A percentile compares a stretch with the other conserved stretches of the same genome.
phyloP scores from a whole-genome alignment of 192 early-diverging fungal species.

The Phycomyces blakesleeanus region DNA sequence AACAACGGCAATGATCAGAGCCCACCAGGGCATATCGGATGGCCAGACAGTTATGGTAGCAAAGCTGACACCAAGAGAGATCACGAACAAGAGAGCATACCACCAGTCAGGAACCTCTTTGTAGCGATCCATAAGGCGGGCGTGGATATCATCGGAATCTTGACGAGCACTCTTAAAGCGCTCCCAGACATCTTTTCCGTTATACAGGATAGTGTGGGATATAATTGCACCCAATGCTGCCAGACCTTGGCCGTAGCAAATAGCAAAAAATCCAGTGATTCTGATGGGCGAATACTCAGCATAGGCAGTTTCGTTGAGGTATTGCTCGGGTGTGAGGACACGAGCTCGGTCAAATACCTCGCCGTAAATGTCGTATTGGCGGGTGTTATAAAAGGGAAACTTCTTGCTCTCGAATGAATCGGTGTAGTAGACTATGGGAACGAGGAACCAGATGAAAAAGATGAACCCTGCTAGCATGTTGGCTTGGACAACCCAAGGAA shows the following conservation, averaged over 20 bases:
- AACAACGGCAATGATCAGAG: conserved; percentile 46
- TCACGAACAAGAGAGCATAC: conserved; percentile 59
- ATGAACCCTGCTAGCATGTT: conserved; percentile 70
- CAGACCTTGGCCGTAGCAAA: conserved; percentile 64
- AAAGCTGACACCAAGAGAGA: conserved; percentile 49
- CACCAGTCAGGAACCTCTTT: conserved; percentile 76
- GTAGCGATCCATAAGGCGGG: conserved; percentile 70
- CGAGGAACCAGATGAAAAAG: conserved; percentile 72
- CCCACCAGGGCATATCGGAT: conserved; percentile 60
- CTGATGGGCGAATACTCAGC: conserved; percentile 57
- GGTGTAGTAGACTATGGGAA: conserved; percentile 69
- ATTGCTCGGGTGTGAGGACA: conserved; percentile 52
- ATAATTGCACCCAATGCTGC: conserved; percentile 65
- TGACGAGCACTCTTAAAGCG: conserved; percentile 57
- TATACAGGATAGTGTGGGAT: conserved; percentile 56
- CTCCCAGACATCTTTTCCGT: conserved; percentile 63
- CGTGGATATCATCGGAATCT: conserved; percentile 68
- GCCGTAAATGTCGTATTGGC: conserved; percentile 54
- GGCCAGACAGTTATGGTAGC: conserved; percentile 44
- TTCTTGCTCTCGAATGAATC: conserved; percentile 48
- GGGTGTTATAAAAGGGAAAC: conserved; percentile 68
- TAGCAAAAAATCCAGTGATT: conserved; percentile 65
- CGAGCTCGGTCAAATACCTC: conserved; percentile 51
- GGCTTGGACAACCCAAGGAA: conserved; percentile 68
- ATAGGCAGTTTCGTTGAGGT: conserved; percentile 55